Evolutionary conservation across 148 eudicot species (phyloP).

Genomic region (Linanthus parryae): DNA sequence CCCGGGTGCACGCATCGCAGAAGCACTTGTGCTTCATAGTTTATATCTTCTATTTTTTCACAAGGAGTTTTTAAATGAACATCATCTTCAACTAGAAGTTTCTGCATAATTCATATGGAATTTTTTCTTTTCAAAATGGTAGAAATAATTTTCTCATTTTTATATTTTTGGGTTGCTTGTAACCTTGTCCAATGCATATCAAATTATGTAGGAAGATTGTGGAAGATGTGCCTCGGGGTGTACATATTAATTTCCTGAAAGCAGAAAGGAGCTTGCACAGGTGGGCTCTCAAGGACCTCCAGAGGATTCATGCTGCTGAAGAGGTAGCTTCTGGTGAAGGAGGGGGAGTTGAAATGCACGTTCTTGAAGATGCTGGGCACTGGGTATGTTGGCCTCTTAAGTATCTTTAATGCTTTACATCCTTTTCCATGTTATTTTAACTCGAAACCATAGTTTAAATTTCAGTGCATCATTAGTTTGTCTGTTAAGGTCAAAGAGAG

Average conservation of each 20-base stretch:
- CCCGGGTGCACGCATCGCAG: no score
- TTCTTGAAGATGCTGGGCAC: constrained; percentile 96
- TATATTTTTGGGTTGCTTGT: not conserved
- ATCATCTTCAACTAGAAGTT: no score
- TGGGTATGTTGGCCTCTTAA: constrained; percentile 56
- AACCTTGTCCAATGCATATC: no score
- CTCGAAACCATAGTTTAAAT: no score
- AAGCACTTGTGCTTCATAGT: no score
- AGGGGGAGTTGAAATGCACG: constrained; percentile 92
- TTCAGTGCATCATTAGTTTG: no score
- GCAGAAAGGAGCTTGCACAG: constrained; percentile 95
- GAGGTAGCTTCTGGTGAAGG: constrained; percentile 79
- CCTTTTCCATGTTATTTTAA: constrained; percentile 1
- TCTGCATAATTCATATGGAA: no score
- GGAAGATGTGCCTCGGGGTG: constrained; percentile 91
- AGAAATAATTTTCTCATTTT: not conserved
- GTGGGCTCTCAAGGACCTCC: constrained; percentile 87
- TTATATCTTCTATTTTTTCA: no score
- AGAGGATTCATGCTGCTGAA: constrained; percentile 87
- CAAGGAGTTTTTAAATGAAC: no score
- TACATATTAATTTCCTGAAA: constrained; percentile 81
- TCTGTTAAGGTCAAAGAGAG: no score
- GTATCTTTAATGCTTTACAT: no score
- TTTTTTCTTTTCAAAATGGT: no score
- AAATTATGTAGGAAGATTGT: constrained; percentile 69